These are phyloP conservation scores for Onygenales sp. DNA, from an alignment of 2,329 filamentous ascomycete genomes.

Conservation along the genomic window DNA sequence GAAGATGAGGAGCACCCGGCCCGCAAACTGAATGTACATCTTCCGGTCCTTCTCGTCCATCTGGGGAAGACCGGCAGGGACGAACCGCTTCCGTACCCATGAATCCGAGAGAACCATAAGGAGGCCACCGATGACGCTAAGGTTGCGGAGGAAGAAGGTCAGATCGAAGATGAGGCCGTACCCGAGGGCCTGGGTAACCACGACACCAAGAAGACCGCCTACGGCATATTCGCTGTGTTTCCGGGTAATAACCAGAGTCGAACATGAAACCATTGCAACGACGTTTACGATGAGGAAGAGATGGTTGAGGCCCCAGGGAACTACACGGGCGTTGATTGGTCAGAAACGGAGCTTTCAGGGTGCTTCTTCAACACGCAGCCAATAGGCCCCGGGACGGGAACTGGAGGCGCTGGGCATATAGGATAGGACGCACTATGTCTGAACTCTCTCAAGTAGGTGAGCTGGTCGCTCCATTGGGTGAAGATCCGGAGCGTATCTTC, in stretches of 20 bases:
- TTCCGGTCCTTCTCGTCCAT: constrained; percentile 99
- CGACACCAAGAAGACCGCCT: constrained; percentile 77
- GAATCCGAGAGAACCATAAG: constrained; percentile 98
- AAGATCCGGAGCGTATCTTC: constrained; percentile 94
- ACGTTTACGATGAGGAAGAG: constrained; percentile 88
- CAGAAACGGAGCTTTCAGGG: neutral
- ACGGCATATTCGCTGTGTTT: constrained; percentile 93
- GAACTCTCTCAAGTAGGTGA: constrained; percentile 87
- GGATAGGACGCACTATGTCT: constrained; percentile 67
- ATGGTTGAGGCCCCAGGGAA: constrained; percentile 81
- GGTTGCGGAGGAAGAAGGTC: constrained; percentile 99
- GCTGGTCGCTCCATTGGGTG: constrained; percentile 94
- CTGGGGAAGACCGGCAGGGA: constrained; percentile 84
- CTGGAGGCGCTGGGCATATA: constrained; percentile 5
- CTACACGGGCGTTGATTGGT: constrained; percentile 36
- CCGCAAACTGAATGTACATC: constrained; percentile 99
- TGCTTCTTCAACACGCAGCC: neutral
- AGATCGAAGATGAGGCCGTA: constrained; percentile 98
- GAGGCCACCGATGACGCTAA: constrained; percentile 92
- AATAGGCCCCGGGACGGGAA: constrained; percentile 1
- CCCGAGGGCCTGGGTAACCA: constrained; percentile 85
- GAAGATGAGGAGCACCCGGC: constrained; percentile 92
- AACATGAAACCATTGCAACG: constrained; percentile 74
- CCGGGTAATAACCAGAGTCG: constrained; percentile 76
- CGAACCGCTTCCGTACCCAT: constrained; percentile 96